These are phyloP conservation scores for Bipolaris victoriae DNA, from an alignment of 2,329 filamentous ascomycete species.

Conservation along the genomic window DNA sequence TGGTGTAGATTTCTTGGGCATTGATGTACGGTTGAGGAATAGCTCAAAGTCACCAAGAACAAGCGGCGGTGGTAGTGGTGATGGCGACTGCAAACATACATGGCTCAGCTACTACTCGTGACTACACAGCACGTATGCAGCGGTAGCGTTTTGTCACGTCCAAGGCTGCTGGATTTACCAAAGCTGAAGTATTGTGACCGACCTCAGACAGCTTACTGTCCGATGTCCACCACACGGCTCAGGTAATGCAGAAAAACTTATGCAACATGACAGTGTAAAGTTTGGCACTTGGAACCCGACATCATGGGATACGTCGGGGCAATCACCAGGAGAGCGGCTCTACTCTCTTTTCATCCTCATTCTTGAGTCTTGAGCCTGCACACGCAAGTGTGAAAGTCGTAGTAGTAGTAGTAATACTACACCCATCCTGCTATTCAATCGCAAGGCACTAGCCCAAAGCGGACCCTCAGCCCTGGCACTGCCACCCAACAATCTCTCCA, in stretches of 20 bases:
- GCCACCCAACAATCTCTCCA: neutral
- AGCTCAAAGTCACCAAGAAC: neutral
- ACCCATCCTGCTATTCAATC: neutral
- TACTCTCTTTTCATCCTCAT: neutral
- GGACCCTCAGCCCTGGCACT: neutral
- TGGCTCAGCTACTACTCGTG: neutral
- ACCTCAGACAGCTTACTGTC: neutral
- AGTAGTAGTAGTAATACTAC: neutral
- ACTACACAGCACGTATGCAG: slow-evolving; percentile 1
- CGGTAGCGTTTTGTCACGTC: neutral
- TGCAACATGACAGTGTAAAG: neutral
- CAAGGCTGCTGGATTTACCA: neutral
- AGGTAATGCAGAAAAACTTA: neutral
- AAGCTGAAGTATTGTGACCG: neutral
- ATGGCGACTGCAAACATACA: neutral
- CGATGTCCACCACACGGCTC: neutral
- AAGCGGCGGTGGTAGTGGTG: neutral
- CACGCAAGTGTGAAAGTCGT: neutral
- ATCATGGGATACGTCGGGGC: neutral
- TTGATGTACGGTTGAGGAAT: neutral
- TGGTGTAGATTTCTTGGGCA: neutral
- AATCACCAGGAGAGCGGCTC: neutral
- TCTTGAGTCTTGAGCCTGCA: neutral
- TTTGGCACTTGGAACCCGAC: neutral
- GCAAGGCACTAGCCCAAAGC: neutral